These are phyloP conservation scores for Asterophora lycoperdoides DNA, from an alignment of 768 basidiomycete genomes.

Conservation along the genomic window DNA sequence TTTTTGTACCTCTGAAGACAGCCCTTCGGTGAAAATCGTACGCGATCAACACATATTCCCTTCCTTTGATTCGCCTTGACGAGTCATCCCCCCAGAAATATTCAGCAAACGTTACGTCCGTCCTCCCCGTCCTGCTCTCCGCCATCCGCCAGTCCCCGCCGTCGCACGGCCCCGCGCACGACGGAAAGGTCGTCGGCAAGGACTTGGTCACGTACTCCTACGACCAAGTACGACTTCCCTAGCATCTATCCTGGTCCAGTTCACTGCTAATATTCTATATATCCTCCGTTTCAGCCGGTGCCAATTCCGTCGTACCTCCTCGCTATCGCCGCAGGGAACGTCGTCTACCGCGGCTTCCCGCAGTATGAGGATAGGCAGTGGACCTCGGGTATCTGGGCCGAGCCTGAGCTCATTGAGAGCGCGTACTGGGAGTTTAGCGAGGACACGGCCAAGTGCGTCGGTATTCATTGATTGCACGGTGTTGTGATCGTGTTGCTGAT, in stretches of 20 bases:
- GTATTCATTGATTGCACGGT: no score
- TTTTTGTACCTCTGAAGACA: constrained; percentile 47
- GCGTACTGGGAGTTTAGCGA: constrained; percentile 86
- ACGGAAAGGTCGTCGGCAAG: constrained; percentile 68
- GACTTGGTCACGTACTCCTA: constrained; percentile 74
- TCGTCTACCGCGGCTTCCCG: constrained; percentile 67
- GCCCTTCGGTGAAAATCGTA: constrained; percentile 82
- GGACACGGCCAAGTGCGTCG: constrained; percentile 68
- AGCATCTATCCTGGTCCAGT: not conserved
- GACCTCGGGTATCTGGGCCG: constrained; percentile 87
- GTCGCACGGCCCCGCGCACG: constrained; percentile 63
- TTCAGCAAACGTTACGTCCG: constrained; percentile 67
- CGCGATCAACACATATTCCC: constrained; percentile 13
- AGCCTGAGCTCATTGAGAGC: constrained; percentile 74
- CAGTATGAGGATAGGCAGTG: constrained; percentile 61
- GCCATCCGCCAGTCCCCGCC: constrained; percentile 79
- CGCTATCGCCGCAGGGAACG: constrained; percentile 84
- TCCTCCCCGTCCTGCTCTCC: constrained; percentile 84
- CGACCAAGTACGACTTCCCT: constrained; percentile 52
- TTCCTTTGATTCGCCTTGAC: not conserved
- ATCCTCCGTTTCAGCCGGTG: constrained; percentile 47
- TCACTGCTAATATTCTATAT: not conserved
- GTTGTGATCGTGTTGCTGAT: no score
- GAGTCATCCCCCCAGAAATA: constrained; percentile 55
- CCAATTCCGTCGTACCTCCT: constrained; percentile 91